Evolutionary conservation across 306 rosid species (phyloP), one percentile per base, ranked within the genome.

Genomic region (Senna tora): DNA sequence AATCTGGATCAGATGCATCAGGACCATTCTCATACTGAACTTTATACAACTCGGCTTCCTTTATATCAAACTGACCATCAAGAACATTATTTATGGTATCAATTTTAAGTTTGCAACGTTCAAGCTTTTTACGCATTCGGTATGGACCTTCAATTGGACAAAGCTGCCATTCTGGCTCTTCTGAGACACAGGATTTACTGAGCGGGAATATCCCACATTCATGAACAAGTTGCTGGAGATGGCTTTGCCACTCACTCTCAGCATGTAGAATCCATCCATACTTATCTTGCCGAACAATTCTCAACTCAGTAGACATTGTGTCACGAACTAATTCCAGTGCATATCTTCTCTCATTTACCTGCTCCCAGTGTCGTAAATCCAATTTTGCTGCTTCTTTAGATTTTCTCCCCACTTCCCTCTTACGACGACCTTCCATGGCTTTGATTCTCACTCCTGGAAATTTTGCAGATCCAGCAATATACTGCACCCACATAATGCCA

Each of bases 251-350:
- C 86, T 88, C 96, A 55, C 99, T 95, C 90, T 95, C 99, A 56
- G 99, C 99, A 84, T 95, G 99, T 62, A 95, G 89, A 90, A 95
- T 88, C 99, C 99, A 95, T 39, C 99, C 99, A 77, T 95, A 95
- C 82, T 95, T 95, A 80, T 95, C 97, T 74, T 95, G 99, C 82
- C 99, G 90, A 59, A 95, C 96, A 79, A 95, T 96, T 85, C 97
- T 92, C 81, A 95, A 82, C 85, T 88, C 99, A 5, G 99, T 88
- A 65, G 99, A 87, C 97, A 95, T 88, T 65, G 96, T 74, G 77
- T 95, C 96, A 65, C 99, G 97, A 38, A 95, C 92, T 85, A 85
- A 79, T 79, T 95, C 99, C 67, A 95, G 78, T 16, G 99, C 99
- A 87, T 89, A 91, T 78, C 99, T 87, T 76, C 90, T 79, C 75